phyloP scores from a whole-genome alignment of 139 green algal genomes.

The Medakamo hakoo region DNA sequence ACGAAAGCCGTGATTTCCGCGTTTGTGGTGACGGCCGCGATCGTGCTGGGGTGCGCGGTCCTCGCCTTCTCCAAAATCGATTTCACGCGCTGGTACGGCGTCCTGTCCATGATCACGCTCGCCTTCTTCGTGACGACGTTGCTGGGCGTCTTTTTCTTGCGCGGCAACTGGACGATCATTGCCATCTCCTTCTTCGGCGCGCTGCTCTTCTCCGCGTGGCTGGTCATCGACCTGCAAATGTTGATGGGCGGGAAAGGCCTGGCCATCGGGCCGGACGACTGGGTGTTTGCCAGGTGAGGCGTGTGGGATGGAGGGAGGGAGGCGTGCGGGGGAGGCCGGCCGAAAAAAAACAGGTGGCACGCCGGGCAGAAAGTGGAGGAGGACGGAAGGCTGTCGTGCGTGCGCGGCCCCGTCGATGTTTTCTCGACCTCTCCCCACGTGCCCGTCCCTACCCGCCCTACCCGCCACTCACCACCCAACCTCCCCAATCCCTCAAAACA shows the following conservation, averaged over 20 bases:
- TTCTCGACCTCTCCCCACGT: no score
- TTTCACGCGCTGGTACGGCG: constrained; percentile 7
- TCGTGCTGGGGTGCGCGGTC: constrained; percentile 4
- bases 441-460: no score
- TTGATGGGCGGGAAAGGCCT: constrained; percentile 4
- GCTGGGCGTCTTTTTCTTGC: constrained; percentile 3
- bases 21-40: constrained; percentile 3
- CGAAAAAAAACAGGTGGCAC: no score
- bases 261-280: background rate
- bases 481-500: no score
- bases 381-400: no score
- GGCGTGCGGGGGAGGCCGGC: no score
- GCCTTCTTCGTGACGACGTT: constrained; percentile 2
- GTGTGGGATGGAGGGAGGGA: no score
- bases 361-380: no score
- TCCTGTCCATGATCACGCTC: constrained; percentile 3
- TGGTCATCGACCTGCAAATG: constrained; percentile 21
- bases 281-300: background rate
- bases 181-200: constrained; percentile 6
- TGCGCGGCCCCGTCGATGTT: no score
- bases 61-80: constrained; percentile 14
- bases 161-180: background rate
- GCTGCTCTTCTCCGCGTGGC: constrained; percentile 14
- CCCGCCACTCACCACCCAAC: no score
- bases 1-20: constrained; percentile 9